Evolutionary conservation across 164 flowering plant species (phyloP).

Genomic region (Kingdonia uniflora): DNA sequence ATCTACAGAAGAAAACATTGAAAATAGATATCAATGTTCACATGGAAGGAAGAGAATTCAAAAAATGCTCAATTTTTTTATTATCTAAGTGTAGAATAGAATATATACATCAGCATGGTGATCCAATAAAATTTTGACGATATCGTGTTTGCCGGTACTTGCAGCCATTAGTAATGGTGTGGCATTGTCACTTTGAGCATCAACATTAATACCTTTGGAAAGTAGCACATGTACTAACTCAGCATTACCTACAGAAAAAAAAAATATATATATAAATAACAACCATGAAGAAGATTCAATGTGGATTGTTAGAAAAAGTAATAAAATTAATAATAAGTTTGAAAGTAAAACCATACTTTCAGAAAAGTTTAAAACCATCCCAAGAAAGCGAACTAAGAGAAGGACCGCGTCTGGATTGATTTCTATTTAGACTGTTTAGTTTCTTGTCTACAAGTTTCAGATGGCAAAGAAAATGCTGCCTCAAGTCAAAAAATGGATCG

Average conservation of each 20-base stretch:
- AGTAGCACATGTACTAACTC: neutral
- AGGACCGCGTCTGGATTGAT: too few relatives aligned
- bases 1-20: neutral
- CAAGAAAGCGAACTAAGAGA: too few relatives aligned
- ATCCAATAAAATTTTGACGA: neutral
- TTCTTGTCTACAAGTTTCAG: too few relatives aligned
- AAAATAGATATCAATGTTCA: neutral
- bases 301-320: too few relatives aligned
- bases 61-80: too few relatives aligned
- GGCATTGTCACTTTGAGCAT: neutral
- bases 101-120: neutral
- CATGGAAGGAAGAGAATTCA: neutral
- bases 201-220: neutral
- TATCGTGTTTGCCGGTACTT: neutral
- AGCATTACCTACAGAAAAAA: neutral
- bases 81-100: neutral
- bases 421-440: too few relatives aligned
- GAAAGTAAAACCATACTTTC: too few relatives aligned
- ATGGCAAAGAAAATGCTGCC: too few relatives aligned
- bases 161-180: slow-evolving; percentile 1
- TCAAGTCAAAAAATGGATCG: too few relatives aligned
- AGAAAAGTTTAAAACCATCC: too few relatives aligned
- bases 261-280: neutral
- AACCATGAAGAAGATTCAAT: too few relatives aligned
- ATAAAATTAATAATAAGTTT: too few relatives aligned